Evolutionary conservation across 2,329 filamentous ascomycete genomes (phyloP), one percentile per base, ranked within the genome.

Genomic region (Diaporthe humulicola): DNA sequence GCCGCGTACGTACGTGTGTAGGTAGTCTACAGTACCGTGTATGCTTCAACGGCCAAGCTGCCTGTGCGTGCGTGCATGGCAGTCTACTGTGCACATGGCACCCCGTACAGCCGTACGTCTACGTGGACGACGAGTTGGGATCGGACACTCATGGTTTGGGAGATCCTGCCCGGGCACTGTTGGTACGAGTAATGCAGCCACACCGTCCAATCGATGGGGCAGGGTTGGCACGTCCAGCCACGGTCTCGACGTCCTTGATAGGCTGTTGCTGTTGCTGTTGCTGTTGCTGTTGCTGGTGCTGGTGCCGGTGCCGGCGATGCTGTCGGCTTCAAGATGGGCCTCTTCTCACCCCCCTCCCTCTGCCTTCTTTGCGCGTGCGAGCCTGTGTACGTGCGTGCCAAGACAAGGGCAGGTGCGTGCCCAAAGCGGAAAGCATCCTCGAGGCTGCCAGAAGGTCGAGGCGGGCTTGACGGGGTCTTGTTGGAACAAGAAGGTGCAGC

Each of bases 141-240:
- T 48, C 60, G 60, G 28, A 50, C 40, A 42, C 60, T 42, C 60
- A n/a, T 48, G 19, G 60, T 33, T 66, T 66, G 28, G 61, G 58
- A n/a, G 42, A 6, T 52, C 57, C 14, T 48, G 8, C 56, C 45
- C 54, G 9, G 57, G n/a, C 38, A 42, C 38, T 19, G 45, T n/a
- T 50, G 36, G 45, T 45, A 58, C 70, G 70, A 72, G 70, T 72
- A 72, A 72, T 64, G 70, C 56, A 61, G 45, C 57, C 70, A 72
- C 57, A 61, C 64, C 64, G 45, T 67, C 64, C 42, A 38, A 22
- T 67, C 45, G 45, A 38, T 28, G 64, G 45, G 45, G 48, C 30
- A 67, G 38, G 64, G 64, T 67, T 67, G 45, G 64, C 64, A 28
- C 45, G 28, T 50, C 45, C 45, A 67, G 45, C 22, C 45, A 67